Base-by-base conservation (phyloP, 768 basidiomycete genomes). In the Agrocybe praecox region DNA sequence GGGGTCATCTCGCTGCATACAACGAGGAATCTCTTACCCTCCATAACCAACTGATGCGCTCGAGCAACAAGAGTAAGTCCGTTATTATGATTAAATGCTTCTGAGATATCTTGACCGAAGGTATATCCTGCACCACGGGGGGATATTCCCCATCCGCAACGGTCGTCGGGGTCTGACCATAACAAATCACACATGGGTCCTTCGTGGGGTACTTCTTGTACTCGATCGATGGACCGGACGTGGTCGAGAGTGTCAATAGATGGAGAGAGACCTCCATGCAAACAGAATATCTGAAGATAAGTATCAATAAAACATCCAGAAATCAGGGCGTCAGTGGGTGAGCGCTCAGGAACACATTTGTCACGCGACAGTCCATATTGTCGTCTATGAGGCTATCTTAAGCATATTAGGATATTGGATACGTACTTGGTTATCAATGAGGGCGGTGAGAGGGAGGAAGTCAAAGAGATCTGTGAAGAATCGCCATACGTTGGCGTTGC, bases 161-260 rank as follows among this genome's bases (percentile, higher is more conserved):
- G 91, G 76, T 98, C 97, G 72, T 99, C 97, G 33, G 97, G 97
- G 74, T 99, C 97, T 50, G 96, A 98, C 97, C 97, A 99, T 59
- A 99, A 84, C 53, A 99, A 81, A 76, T 99, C 97, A 69, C 97
- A 99, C 97, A 99, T 99, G 18, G 97, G 97, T 2, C 97, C 97
- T 77, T 99, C 97, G 74, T 99, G 97, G 4, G 97, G 97, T 2
- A 99, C 97, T 70, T 99, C 97, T 75, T 99, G 97, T 64, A 98
- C 94, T 53, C 97, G 91, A 80, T 99, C 97, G 69, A 99, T 98
- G 48, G 94, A 89, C 60, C 97, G 93, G 62, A 99, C 96, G 69
- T 99, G 97, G 81, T 99, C 97, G 63, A 99, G 90, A 62, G 97
- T 98, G 78, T 99, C 96, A 74, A 98, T 98, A 58, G 97, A 98